Evolutionary conservation across 768 basidiomycete genomes (phyloP).

Genomic region (Coprinopsis strossmayeri): DNA sequence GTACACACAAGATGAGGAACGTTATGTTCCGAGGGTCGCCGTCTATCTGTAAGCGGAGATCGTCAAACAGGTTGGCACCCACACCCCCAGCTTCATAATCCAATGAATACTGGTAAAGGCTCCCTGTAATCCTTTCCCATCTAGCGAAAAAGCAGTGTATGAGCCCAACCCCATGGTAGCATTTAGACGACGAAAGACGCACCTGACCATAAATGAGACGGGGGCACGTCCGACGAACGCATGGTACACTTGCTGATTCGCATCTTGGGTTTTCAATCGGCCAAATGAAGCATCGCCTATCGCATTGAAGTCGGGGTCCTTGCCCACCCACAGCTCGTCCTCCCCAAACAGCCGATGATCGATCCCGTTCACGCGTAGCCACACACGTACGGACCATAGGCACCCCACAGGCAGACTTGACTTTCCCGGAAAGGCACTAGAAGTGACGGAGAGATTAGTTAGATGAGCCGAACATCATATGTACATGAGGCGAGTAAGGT

Average conservation of each 20-base stretch:
- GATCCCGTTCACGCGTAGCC: constrained; percentile 50
- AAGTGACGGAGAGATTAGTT: background rate
- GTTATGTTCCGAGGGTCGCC: constrained; percentile 46
- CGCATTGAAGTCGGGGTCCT: constrained; percentile 55
- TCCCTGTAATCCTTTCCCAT: constrained; percentile 40
- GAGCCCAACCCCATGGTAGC: background rate
- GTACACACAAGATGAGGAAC: constrained; percentile 57
- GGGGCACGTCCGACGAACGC: constrained; percentile 49
- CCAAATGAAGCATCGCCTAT: constrained; percentile 55
- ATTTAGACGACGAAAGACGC: constrained; percentile 10
- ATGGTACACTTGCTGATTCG: constrained; percentile 47
- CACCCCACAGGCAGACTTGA: constrained; percentile 45
- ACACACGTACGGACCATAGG: constrained; percentile 54
- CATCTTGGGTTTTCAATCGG: constrained; percentile 33
- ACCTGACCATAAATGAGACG: constrained; percentile 53
- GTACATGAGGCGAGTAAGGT: background rate
- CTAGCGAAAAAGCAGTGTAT: constrained; percentile 22
- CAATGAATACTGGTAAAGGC: constrained; percentile 47
- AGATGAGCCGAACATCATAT: background rate
- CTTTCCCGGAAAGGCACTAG: constrained; percentile 57
- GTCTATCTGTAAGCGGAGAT: constrained; percentile 45
- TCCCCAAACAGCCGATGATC: constrained; percentile 62
- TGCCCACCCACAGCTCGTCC: constrained; percentile 61
- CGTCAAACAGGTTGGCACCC: constrained; percentile 46
- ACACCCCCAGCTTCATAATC: constrained; percentile 64